Percentiles rank a stretch among this genome's conserved stretches.
phyloP scores from a whole-genome alignment of 2,329 filamentous ascomycete species.

The Achaetomium macrosporum region DNA sequence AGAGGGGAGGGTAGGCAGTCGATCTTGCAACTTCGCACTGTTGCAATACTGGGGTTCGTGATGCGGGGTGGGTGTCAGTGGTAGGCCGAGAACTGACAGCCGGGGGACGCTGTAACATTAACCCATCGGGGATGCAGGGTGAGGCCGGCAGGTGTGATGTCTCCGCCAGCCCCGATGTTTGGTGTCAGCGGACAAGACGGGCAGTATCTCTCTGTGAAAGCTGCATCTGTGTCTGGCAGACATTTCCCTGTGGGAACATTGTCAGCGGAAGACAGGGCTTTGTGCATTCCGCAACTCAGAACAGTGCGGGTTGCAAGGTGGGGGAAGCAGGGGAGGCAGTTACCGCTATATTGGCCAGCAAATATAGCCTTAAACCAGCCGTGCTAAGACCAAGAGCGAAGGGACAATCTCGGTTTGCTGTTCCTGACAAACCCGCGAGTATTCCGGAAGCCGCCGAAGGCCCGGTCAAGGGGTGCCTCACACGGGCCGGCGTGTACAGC shows the following conservation, averaged over 20 bases:
- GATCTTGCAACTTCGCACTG: slow-evolving; percentile 17
- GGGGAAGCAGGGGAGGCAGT: slow-evolving; percentile 21
- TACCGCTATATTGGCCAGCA: slow-evolving; percentile 32
- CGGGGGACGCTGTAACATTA: slow-evolving; percentile 16
- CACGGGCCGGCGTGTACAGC: no score
- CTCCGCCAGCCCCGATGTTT: slow-evolving; percentile 10
- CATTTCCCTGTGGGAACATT: no score
- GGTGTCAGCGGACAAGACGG: background rate
- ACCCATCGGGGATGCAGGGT: slow-evolving; percentile 12
- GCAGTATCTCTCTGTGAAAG: background rate
- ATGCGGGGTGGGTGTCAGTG: slow-evolving; percentile 17
- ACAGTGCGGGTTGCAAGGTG: background rate
- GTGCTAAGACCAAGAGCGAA: slow-evolving; percentile 28
- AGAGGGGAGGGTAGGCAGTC: slow-evolving; percentile 6
- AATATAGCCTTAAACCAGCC: slow-evolving; percentile 34
- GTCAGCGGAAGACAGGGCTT: background rate
- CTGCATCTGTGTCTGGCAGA: background rate
- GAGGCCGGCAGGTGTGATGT: slow-evolving; percentile 15
- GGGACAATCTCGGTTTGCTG: slow-evolving; percentile 33
- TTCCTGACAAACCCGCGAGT: slow-evolving; percentile 18
- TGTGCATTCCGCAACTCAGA: background rate
- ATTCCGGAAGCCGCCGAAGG: slow-evolving; percentile 1
- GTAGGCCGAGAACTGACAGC: slow-evolving; percentile 16
- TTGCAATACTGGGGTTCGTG: slow-evolving; percentile 2
- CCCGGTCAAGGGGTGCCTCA: slow-evolving; percentile 3